These are phyloP conservation scores for Quercus aquifolioides DNA, from an alignment of 306 rosid species.

Conservation along the genomic window DNA sequence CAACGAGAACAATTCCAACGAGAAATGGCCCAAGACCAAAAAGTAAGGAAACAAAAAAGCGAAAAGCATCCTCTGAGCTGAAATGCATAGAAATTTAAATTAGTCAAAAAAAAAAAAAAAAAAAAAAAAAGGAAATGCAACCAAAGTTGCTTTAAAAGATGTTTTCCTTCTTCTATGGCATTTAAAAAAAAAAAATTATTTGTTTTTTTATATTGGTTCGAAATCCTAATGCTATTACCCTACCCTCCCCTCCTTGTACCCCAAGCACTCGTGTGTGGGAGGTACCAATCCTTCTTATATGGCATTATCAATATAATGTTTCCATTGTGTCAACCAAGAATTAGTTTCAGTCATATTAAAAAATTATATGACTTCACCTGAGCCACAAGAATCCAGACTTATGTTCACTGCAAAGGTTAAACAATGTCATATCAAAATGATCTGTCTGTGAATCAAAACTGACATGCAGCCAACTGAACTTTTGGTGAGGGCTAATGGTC, in stretches of 20 bases:
- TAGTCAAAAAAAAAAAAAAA: neutral
- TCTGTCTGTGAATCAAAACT: neutral
- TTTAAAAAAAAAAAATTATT: too few species aligned
- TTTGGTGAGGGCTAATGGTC: too few species aligned
- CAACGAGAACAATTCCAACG: conserved; percentile 72
- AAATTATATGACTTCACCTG: neutral
- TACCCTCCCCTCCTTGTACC: too few species aligned
- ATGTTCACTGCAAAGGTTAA: neutral
- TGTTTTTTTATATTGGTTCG: too few species aligned
- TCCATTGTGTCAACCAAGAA: neutral
- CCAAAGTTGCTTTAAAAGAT: neutral
- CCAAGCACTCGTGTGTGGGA: too few species aligned
- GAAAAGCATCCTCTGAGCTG: conserved; percentile 96
- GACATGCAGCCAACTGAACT: neutral
- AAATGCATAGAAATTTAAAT: conserved; percentile 20
- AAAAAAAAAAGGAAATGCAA: neutral
- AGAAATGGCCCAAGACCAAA: conserved; percentile 95
- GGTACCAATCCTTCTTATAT: too few species aligned
- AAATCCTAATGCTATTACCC: too few species aligned
- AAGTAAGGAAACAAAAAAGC: conserved; percentile 94
- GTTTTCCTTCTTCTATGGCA: neutral
- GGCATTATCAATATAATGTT: neutral
- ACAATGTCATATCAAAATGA: neutral
- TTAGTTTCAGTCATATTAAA: neutral
- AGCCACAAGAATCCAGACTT: neutral